Evolutionary conservation across 306 rosid genomes (phyloP).

Genomic region (Vigna unguiculata): DNA sequence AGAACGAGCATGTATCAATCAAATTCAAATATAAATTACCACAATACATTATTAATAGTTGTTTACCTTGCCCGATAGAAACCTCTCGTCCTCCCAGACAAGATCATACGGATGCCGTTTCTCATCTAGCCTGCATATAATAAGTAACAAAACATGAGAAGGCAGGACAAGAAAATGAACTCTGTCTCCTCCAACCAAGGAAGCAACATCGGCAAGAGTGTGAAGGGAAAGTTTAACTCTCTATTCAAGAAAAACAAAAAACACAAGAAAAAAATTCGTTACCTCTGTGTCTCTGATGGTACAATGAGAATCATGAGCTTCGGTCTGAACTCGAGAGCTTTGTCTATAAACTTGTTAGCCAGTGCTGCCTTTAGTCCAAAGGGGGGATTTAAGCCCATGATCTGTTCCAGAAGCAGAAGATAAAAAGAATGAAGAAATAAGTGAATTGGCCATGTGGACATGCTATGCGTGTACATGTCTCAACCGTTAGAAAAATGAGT

Average conservation of each 20-base stretch:
- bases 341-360: conserved; percentile 81
- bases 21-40: conserved; percentile 34
- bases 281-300: conserved; percentile 84
- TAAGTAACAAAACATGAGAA: conserved; percentile 41
- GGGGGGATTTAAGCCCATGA: conserved; percentile 97
- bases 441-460: conserved; percentile 19
- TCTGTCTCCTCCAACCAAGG: conserved; percentile 31
- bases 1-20: conserved; percentile 24
- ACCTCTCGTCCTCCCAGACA: conserved; percentile 78
- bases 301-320: conserved; percentile 85
- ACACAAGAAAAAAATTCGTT: conserved; percentile 6
- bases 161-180: conserved; percentile 19
- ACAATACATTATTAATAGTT: conserved; percentile 13
- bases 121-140: conserved; percentile 61
- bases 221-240: conserved; percentile 13
- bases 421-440: not conserved
- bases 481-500: conserved; percentile 27
- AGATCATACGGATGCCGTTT: conserved; percentile 69
- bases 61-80: conserved; percentile 83
- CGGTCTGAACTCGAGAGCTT: conserved; percentile 85
- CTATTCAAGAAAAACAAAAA: not conserved
- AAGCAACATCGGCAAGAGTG: not conserved
- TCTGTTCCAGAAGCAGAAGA: conserved; percentile 56
- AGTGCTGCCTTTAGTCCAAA: conserved; percentile 76
- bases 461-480: conserved; percentile 20